A percentile compares a stretch with the other conserved stretches of the same genome.
These are phyloP conservation scores for Entomortierella lignicola DNA, from an alignment of 192 early-diverging fungal species.

Conservation along the genomic window DNA sequence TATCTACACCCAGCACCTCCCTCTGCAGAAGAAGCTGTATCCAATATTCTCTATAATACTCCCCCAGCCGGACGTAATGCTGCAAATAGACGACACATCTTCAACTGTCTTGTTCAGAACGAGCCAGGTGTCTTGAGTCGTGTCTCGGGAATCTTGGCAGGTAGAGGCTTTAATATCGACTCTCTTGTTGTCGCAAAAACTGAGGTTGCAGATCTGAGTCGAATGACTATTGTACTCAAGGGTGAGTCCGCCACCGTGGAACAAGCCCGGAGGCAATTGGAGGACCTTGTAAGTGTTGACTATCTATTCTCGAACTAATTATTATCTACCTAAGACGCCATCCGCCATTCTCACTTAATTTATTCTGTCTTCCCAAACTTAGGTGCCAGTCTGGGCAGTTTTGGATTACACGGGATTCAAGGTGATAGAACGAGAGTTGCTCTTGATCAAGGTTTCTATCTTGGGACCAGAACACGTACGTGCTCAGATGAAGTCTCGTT, in stretches of 20 bases:
- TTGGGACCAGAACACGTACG: constrained; percentile 72
- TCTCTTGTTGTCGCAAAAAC: constrained; percentile 96
- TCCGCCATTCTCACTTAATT: background rate
- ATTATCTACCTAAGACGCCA: background rate
- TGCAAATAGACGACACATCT: constrained; percentile 81
- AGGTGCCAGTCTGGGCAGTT: constrained; percentile 95
- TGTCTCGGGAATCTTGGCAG: constrained; percentile 91
- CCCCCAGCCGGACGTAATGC: constrained; percentile 66
- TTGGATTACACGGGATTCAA: constrained; percentile 93
- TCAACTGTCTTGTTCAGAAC: constrained; percentile 95
- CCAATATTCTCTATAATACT: constrained; percentile 97
- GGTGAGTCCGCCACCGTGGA: constrained; percentile 86
- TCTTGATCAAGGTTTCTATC: constrained; percentile 94
- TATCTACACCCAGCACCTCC: constrained; percentile 66
- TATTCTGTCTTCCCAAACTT: background rate
- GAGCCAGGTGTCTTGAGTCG: constrained; percentile 88
- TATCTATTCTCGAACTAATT: background rate
- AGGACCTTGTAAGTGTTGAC: constrained; percentile 83
- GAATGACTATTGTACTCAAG: constrained; percentile 97
- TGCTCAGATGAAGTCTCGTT: constrained; percentile 59
- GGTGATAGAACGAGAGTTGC: constrained; percentile 92
- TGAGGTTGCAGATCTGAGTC: constrained; percentile 89
- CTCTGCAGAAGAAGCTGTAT: constrained; percentile 93
- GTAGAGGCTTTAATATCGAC: constrained; percentile 97
- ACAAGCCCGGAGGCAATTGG: constrained; percentile 94